Percentiles rank a stretch among this genome's conserved stretches.
phyloP scores from a whole-genome alignment of 225 moss, liverwort and hornwort species.

The Thuidium tamariscinum region DNA sequence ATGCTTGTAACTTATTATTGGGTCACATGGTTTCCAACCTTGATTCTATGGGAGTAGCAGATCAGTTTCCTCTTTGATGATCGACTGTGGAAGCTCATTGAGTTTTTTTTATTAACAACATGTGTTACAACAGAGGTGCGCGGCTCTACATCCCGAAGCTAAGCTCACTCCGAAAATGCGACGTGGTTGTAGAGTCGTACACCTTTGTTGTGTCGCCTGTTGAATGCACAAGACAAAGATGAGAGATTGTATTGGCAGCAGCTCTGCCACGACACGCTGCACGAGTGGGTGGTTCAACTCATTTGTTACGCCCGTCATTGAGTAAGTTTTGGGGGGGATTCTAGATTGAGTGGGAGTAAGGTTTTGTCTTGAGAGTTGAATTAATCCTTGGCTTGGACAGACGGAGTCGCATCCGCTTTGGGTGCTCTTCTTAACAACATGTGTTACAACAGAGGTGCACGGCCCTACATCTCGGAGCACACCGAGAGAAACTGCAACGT shows the following conservation, averaged over 20 bases:
- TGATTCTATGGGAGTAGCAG: neutral
- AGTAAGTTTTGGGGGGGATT: neutral
- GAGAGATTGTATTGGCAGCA: neutral
- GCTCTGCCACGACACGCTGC: neutral
- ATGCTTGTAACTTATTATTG: too few relatives aligned
- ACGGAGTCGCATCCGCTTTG: neutral
- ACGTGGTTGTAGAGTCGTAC: conserved; percentile 37
- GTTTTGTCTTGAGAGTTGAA: neutral
- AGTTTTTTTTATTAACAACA: neutral
- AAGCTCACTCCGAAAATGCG: neutral
- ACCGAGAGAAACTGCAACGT: neutral
- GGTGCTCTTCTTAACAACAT: neutral
- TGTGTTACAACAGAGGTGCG: conserved; percentile 7
- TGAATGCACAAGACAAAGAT: neutral
- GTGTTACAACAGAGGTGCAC: conserved; percentile 15
- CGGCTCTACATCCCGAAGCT: conserved; percentile 11
- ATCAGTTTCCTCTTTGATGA: neutral
- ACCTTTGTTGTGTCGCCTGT: conserved; percentile 26
- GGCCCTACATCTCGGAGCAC: conserved; percentile 7
- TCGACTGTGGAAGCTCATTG: neutral
- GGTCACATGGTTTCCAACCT: neutral
- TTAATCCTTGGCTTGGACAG: neutral
- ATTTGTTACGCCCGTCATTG: too few relatives aligned
- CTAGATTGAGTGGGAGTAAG: neutral
- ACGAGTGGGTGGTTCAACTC: neutral